Conservation (phyloP, 768 basidiomycete species). For the Macrolepiota albuminosa region DNA sequence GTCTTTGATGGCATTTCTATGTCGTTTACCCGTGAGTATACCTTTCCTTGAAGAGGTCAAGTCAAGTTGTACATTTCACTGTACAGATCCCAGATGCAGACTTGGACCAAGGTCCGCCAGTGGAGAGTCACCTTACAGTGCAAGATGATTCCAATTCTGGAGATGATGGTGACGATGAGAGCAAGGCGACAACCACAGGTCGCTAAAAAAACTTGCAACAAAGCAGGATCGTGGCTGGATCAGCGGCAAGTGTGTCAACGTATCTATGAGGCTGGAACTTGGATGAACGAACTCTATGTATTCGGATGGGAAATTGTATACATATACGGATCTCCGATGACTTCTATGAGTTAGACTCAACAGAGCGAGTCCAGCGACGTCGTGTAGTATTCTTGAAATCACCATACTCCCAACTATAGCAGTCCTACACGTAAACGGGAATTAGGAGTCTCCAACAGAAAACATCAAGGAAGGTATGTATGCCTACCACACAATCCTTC, state of each 20-base stretch:
- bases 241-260: not conserved
- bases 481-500: constrained; percentile 55
- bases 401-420: constrained; percentile 71
- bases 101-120: constrained; percentile 8
- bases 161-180: constrained; percentile 15
- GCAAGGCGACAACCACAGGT: constrained; percentile 2
- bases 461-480: not conserved
- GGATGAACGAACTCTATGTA: not conserved
- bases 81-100: constrained; percentile 20
- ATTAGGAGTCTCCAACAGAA: not conserved
- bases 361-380: not conserved
- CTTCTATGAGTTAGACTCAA: not conserved
- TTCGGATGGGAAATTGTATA: not conserved
- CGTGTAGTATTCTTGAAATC: constrained; percentile 24
- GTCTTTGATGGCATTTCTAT: constrained; percentile 45
- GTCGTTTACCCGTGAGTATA: constrained; percentile 42
- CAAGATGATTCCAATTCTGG: constrained; percentile 12
- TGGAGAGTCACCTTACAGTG: not conserved
- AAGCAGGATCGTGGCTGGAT: not conserved
- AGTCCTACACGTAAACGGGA: constrained; percentile 44
- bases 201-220: not conserved
- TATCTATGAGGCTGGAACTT: not conserved
- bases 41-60: not conserved
- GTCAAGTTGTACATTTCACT: not conserved
- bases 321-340: not conserved